Evolutionary conservation across 148 eudicot species (phyloP), one percentile per base, ranked within the genome.

Genomic region (Nepenthes gracilis): DNA sequence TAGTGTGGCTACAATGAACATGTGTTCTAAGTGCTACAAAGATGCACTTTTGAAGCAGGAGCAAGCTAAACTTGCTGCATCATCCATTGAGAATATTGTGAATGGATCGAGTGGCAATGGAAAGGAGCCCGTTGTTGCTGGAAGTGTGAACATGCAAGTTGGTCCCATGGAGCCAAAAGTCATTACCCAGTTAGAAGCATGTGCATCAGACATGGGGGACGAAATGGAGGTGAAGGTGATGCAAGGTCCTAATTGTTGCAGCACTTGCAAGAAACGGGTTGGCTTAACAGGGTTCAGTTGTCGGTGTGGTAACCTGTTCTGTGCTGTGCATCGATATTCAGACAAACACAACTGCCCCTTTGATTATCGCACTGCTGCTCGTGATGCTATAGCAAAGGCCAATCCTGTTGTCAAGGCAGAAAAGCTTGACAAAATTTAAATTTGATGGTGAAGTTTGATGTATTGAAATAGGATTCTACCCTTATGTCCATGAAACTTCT

Each of bases 1-100:
- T 11, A 74, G 71, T 54, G 76, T 75, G 36, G 76, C 74, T 3
- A 78, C 78, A 32, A 78, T 74, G 79, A 74, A 74, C 54, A 75
- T 78, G 73, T 78, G 82, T 49, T 78, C 82, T 51, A 78, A 74
- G 68, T 78, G 82, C 48, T 67, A 74, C 71, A 78, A 75, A 47
- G 76, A 78, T 58, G 9, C 62, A 38, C 58, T 71, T 5, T 33
- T 78, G 71, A 71, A 72, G 64, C 68, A 75, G 61, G 71, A 75
- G 62, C 76, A 72, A 36, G 79, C 76, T 35, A 65, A 74, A 38
- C 74, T 71, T 12, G 76, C 79, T 33, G 79, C 79, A 35, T 64
- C 79, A 2, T 78, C 82, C 53, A 54, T 71, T 15, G 71, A 64
- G 36, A 78, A 58, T 36, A 74, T 78, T 33, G 68, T 74, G 32